Evolutionary conservation across 768 basidiomycete genomes (phyloP).

Genomic region (Daedalea quercina): DNA sequence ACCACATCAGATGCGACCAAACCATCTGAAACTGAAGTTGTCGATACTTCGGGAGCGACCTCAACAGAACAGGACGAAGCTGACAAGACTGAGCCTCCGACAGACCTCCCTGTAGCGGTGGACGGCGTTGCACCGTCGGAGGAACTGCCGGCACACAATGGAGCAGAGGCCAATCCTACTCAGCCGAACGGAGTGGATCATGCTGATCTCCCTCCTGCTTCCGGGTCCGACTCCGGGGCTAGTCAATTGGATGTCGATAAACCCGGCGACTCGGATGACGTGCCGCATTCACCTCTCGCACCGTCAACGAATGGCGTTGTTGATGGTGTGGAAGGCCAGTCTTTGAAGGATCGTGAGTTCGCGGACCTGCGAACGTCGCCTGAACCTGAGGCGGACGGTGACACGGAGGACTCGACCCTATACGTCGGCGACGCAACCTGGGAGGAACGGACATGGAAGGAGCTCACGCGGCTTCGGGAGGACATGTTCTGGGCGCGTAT

Average conservation of each 20-base stretch:
- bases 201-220: background rate
- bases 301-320: background rate
- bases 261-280: background rate
- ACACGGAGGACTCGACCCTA: constrained; percentile 28
- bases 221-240: background rate
- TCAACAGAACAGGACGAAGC: background rate
- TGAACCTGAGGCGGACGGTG: background rate
- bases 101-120: background rate
- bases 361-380: too few species aligned
- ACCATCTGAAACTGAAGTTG: background rate
- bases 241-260: background rate
- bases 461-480: constrained; percentile 64
- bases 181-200: background rate
- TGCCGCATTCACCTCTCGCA: background rate
- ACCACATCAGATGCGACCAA: too few species aligned
- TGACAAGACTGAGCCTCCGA: background rate
- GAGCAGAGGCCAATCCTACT: too few species aligned
- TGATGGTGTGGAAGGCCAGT: background rate
- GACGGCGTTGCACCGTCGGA: background rate
- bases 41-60: background rate
- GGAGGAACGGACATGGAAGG: constrained; percentile 85
- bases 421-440: constrained; percentile 67
- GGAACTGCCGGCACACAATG: constrained; percentile 3
- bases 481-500: constrained; percentile 85
- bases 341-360: background rate